phyloP scores from a whole-genome alignment of 495 filamentous ascomycete genomes.

The Chaetomium tenue region DNA sequence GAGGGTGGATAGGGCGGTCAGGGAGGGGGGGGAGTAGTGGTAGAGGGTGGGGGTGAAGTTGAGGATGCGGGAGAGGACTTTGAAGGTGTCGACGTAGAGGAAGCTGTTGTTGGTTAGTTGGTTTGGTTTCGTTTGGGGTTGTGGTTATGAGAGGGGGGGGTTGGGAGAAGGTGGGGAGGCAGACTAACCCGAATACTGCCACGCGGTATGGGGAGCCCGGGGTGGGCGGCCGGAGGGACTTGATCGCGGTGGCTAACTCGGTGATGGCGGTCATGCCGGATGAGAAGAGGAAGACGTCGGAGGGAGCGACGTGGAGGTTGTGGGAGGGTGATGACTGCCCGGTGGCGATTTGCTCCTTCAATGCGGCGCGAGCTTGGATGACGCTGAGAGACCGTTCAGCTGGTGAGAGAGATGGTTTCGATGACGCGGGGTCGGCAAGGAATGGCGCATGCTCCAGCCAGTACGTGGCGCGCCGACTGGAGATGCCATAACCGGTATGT shows the following conservation, averaged over 20 bases:
- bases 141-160: background rate
- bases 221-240: background rate
- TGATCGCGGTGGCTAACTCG: slow-evolving; percentile 15
- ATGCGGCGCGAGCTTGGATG: background rate
- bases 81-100: slow-evolving; percentile 35
- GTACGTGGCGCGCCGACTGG: slow-evolving; percentile 27
- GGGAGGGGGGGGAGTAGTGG: slow-evolving; percentile 10
- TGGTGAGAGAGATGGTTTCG: background rate
- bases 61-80: slow-evolving; percentile 21
- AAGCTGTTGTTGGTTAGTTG: slow-evolving; percentile 17
- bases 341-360: slow-evolving; percentile 14
- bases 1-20: slow-evolving; percentile 5
- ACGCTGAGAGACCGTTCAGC: background rate
- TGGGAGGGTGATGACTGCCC: background rate
- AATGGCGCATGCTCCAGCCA: slow-evolving; percentile 25
- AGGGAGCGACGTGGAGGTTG: background rate
- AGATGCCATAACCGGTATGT: slow-evolving; percentile 35
- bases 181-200: slow-evolving; percentile 26
- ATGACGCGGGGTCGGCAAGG: background rate
- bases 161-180: background rate
- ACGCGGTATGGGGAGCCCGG: background rate
- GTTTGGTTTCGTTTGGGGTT: background rate
- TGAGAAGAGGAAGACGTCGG: slow-evolving; percentile 29
- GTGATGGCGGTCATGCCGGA: slow-evolving; percentile 30
- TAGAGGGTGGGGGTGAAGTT: background rate